These are phyloP conservation scores for Dipteronia sinensis DNA, from an alignment of 345 rosid genomes.

Conservation along the genomic window DNA sequence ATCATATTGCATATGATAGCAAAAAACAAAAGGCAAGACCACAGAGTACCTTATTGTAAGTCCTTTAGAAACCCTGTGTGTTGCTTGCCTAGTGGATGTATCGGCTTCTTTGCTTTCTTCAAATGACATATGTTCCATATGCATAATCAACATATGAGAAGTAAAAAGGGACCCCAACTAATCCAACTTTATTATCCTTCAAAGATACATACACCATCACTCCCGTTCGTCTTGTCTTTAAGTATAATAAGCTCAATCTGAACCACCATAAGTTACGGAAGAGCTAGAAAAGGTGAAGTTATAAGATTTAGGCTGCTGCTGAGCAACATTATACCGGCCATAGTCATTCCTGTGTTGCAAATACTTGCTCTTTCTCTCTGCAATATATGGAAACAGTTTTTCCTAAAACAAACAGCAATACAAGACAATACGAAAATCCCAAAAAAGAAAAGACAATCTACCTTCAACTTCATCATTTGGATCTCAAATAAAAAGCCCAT, in stretches of 20 bases:
- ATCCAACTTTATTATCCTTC: neutral
- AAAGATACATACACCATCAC: conserved; percentile 75
- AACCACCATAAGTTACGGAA: conserved; percentile 69
- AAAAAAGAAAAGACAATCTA: conserved; percentile 13
- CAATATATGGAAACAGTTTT: neutral
- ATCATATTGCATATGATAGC: neutral
- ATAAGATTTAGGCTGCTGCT: conserved; percentile 50
- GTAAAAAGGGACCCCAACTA: neutral
- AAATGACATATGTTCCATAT: conserved; percentile 51
- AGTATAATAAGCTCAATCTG: conserved; percentile 67
- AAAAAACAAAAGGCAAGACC: no score
- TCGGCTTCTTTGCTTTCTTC: conserved; percentile 93
- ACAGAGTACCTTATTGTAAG: conserved; percentile 59
- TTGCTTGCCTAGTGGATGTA: conserved; percentile 62
- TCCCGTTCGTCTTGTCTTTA: conserved; percentile 66
- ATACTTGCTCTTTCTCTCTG: conserved; percentile 55
- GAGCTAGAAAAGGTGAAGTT: conserved; percentile 79
- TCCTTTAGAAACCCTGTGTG: conserved; percentile 69
- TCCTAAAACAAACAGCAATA: neutral
- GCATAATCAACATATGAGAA: neutral
- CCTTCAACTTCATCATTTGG: conserved; percentile 53
- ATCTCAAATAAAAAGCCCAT: conserved; percentile 40
- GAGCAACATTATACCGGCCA: conserved; percentile 35
- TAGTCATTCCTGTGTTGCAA: conserved; percentile 44
- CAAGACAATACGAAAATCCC: neutral